Conservation (phyloP, 2,329 filamentous ascomycete species). For the Myriangium duriaei region DNA sequence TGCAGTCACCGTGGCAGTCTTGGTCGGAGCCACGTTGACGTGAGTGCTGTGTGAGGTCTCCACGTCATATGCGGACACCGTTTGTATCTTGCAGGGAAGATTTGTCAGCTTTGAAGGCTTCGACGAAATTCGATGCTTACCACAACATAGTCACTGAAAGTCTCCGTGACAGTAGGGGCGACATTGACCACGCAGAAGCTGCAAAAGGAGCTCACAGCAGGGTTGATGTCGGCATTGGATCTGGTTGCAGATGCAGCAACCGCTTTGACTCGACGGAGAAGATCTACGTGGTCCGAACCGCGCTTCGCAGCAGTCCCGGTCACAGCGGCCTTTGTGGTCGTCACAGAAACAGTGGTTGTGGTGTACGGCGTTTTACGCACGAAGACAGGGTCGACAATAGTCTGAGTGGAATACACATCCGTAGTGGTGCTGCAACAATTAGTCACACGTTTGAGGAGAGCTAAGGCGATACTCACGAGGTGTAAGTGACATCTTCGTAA, state of each 20-base stretch:
- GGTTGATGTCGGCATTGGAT: conserved; percentile 5
- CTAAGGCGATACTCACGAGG: conserved; percentile 17
- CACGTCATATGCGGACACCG: neutral
- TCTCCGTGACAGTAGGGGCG: conserved; percentile 16
- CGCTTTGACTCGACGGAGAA: conserved; percentile 14
- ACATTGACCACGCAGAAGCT: conserved; percentile 17
- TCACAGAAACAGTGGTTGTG: conserved; percentile 16
- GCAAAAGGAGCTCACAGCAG: conserved; percentile 21
- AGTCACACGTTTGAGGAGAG: neutral
- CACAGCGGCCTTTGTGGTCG: conserved; percentile 9
- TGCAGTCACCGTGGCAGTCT: conserved; percentile 13
- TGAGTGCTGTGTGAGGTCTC: conserved; percentile 13
- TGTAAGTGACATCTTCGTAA: conserved; percentile 18
- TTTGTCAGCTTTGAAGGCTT: neutral
- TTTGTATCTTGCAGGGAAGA: neutral
- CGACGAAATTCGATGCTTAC: conserved; percentile 10
- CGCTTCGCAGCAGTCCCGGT: conserved; percentile 13
- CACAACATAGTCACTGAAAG: conserved; percentile 16
- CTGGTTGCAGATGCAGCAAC: conserved; percentile 2
- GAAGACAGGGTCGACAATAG: conserved; percentile 13
- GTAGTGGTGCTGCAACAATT: conserved; percentile 11
- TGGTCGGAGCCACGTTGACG: conserved; percentile 12
- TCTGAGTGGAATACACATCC: conserved; percentile 14
- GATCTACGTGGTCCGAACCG: conserved; percentile 12
- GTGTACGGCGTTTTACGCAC: conserved; percentile 15